Percentiles rank a stretch among this genome's conserved stretches.
Evolutionary conservation across 768 basidiomycete genomes (phyloP).

Genomic region (Plicaturopsis crispa): DNA sequence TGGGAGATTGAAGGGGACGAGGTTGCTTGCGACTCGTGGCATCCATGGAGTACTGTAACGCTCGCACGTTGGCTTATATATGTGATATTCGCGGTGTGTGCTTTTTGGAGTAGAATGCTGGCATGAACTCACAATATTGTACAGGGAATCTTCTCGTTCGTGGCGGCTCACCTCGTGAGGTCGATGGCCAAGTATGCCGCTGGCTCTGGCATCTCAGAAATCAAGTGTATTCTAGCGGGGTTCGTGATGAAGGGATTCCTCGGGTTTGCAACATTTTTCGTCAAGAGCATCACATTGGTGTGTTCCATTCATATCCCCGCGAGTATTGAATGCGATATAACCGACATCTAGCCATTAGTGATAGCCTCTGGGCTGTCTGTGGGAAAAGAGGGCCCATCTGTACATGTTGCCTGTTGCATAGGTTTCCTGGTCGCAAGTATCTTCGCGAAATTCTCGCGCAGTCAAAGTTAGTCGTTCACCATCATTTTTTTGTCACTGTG

Average conservation of each 20-base stretch:
- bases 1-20: slow-evolving; percentile 89
- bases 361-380: slow-evolving; percentile 97
- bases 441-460: slow-evolving; percentile 77
- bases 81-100: slow-evolving; percentile 79
- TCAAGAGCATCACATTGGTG: slow-evolving; percentile 92
- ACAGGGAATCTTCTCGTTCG: slow-evolving; percentile 77
- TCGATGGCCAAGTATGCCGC: slow-evolving; percentile 92
- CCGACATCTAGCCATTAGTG: slow-evolving; percentile 67
- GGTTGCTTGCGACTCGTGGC: slow-evolving; percentile 85
- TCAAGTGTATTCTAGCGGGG: slow-evolving; percentile 95
- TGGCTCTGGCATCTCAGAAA: slow-evolving; percentile 97
- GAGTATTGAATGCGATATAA: background rate
- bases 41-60: slow-evolving; percentile 73
- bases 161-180: slow-evolving; percentile 83
- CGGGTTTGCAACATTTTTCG: slow-evolving; percentile 80
- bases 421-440: slow-evolving; percentile 84
- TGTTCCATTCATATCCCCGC: slow-evolving; percentile 23
- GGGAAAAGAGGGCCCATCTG: slow-evolving; percentile 97
- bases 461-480: slow-evolving; percentile 58
- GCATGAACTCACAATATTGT: slow-evolving; percentile 2
- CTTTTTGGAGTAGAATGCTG: background rate
- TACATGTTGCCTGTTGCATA: slow-evolving; percentile 94
- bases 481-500: background rate
- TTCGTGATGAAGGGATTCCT: slow-evolving; percentile 97
- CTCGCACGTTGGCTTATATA: slow-evolving; percentile 79